Conservation (phyloP, 2,329 filamentous ascomycete species). For the Ophiocordyceps australis region DNA sequence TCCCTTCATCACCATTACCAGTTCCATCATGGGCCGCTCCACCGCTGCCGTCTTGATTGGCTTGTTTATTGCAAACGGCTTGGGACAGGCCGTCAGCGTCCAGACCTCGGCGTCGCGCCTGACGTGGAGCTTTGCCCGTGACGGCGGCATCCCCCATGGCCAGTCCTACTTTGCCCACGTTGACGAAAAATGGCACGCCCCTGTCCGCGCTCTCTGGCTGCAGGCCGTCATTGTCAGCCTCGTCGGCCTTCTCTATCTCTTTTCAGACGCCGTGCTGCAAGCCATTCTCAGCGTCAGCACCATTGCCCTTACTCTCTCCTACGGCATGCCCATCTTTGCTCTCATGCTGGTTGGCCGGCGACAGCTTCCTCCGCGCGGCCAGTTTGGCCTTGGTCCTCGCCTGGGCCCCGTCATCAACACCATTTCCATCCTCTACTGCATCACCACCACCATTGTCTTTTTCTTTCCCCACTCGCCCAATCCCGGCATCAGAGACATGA, state of each 20-base stretch:
- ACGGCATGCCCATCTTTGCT: constrained; percentile 26
- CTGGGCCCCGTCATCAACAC: constrained; percentile 25
- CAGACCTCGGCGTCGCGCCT: constrained; percentile 31
- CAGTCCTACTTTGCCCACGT: constrained; percentile 22
- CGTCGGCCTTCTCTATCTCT: constrained; percentile 36
- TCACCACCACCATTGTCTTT: constrained; percentile 34
- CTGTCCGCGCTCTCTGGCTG: constrained; percentile 29
- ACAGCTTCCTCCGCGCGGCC: constrained; percentile 25
- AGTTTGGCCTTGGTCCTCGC: constrained; percentile 22
- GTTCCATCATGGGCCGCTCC: constrained; percentile 13
- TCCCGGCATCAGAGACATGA: constrained; percentile 30
- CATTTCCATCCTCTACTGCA: constrained; percentile 30
- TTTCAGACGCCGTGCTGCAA: constrained; percentile 30
- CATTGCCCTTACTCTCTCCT: constrained; percentile 33
- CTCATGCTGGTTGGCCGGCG: constrained; percentile 31
- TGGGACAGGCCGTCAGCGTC: constrained; percentile 32
- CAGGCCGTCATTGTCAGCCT: constrained; percentile 23
- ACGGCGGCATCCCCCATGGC: constrained; percentile 27
- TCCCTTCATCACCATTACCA: constrained; percentile 29
- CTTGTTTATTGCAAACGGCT: constrained; percentile 35
- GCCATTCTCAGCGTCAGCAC: constrained; percentile 37
- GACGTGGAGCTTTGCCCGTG: constrained; percentile 35
- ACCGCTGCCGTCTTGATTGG: constrained; percentile 25
- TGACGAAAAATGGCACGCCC: constrained; percentile 29
- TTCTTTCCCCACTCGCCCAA: constrained; percentile 29